Percentiles rank a stretch among this genome's conserved stretches.
These are phyloP conservation scores for Candida railenensis DNA, from an alignment of 805 yeast genomes.

Conservation along the genomic window DNA sequence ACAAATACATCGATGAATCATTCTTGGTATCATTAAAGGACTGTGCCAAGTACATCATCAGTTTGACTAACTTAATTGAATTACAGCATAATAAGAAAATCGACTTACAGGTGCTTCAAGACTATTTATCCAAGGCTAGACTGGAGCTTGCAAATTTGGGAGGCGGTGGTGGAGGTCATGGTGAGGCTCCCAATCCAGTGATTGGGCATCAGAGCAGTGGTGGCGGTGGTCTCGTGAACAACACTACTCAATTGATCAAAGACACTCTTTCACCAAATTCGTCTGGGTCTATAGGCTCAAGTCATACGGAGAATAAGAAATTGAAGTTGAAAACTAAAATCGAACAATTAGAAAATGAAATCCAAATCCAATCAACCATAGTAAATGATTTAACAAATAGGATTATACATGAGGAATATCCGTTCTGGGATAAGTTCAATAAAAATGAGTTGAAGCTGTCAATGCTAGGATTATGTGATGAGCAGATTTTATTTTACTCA, in stretches of 20 bases:
- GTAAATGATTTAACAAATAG: constrained; percentile 47
- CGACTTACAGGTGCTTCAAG: constrained; percentile 83
- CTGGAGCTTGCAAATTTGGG: constrained; percentile 51
- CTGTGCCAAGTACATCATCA: constrained; percentile 66
- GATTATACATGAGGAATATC: constrained; percentile 50
- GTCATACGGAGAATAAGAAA: constrained; percentile 44
- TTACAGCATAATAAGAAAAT: constrained; percentile 88
- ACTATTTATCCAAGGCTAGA: constrained; percentile 70
- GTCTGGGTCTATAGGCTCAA: constrained; percentile 37
- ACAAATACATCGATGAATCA: constrained; percentile 65
- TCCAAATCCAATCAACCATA: constrained; percentile 40
- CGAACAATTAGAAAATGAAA: constrained; percentile 45
- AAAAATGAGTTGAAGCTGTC: constrained; percentile 73
- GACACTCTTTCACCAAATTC: constrained; percentile 53
- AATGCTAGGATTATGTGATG: constrained; percentile 69
- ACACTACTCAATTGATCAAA: constrained; percentile 44
- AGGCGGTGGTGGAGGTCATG: constrained; percentile 9
- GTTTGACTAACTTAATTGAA: constrained; percentile 59
- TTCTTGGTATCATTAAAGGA: constrained; percentile 83
- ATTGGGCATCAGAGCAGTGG: constrained; percentile 10
- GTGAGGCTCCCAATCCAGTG: constrained; percentile 34
- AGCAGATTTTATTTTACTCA: constrained; percentile 71
- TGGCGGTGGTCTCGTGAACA: constrained; percentile 37
- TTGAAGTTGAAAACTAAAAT: constrained; percentile 42
- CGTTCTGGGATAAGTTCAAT: constrained; percentile 76